Conservation (phyloP, 805 yeast genomes). For the Ogataea sp. region DNA sequence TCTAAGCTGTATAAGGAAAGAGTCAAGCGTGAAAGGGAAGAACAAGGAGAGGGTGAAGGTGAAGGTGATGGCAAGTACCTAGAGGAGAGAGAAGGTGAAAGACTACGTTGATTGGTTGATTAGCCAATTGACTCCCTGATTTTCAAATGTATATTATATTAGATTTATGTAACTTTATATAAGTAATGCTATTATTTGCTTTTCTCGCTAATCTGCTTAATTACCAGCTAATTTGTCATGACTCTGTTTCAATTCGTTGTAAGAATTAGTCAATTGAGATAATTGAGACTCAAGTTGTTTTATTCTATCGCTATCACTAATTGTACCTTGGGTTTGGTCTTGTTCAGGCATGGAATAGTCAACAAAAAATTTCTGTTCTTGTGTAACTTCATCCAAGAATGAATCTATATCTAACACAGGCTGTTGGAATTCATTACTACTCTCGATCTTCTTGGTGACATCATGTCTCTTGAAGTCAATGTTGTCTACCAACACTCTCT, state of each 20-base stretch:
- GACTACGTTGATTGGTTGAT: too few species aligned
- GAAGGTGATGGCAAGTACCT: background rate
- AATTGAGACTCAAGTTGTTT: slow-evolving; percentile 37
- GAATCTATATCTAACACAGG: slow-evolving; percentile 31
- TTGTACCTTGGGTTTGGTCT: slow-evolving; percentile 2
- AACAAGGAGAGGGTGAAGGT: slow-evolving; percentile 5
- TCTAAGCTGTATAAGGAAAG: slow-evolving; percentile 3
- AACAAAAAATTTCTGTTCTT: slow-evolving; percentile 45
- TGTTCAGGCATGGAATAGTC: too few species aligned
- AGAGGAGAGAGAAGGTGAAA: too few species aligned
- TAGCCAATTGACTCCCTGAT: too few species aligned
- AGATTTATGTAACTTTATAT: too few species aligned
- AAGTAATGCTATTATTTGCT: too few species aligned
- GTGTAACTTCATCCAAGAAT: slow-evolving; percentile 40
- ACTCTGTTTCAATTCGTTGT: slow-evolving; percentile 47
- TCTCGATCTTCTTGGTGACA: slow-evolving; percentile 26
- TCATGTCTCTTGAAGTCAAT: slow-evolving; percentile 34
- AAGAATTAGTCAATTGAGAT: slow-evolving; percentile 46
- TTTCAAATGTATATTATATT: too few species aligned
- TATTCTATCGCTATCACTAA: slow-evolving; percentile 14
- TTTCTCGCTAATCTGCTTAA: slow-evolving; percentile 31
- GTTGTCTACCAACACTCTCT: slow-evolving; percentile 45
- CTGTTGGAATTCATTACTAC: slow-evolving; percentile 12
- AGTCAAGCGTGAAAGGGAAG: too few species aligned
- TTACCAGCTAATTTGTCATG: slow-evolving; percentile 52